Conservation (phyloP, 495 filamentous ascomycete species). For the Chaetomium fimeti region DNA sequence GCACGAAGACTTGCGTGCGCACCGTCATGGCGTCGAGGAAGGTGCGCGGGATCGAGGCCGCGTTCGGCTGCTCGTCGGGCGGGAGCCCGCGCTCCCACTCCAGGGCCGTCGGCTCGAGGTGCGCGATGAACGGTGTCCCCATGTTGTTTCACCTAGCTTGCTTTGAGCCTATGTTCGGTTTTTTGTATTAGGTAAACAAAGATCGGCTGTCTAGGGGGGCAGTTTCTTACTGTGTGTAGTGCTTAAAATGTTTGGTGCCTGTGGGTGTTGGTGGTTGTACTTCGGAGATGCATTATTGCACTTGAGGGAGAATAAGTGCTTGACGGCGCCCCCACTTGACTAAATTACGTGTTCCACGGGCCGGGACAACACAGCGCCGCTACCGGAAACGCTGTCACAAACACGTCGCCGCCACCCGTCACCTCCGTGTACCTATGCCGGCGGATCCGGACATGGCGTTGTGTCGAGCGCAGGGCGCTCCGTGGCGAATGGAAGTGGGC, state of each 20-base stretch:
- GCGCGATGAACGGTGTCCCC: constrained; percentile 48
- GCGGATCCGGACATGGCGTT: not conserved
- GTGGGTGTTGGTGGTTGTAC: not conserved
- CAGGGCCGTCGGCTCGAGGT: constrained; percentile 45
- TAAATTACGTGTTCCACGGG: not conserved
- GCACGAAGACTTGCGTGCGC: constrained; percentile 72
- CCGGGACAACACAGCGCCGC: not conserved
- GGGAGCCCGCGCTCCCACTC: constrained; percentile 21
- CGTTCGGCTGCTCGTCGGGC: constrained; percentile 8
- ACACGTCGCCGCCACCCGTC: not conserved
- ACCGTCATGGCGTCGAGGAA: constrained; percentile 79
- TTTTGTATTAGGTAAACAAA: not conserved
- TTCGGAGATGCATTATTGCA: not conserved
- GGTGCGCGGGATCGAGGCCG: constrained; percentile 50
- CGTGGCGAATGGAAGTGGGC: not conserved
- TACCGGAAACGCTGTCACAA: not conserved
- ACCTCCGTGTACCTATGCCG: constrained; percentile 5
- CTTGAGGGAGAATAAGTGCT: not conserved
- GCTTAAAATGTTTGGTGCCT: not conserved
- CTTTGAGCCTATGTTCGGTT: not conserved
- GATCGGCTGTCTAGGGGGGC: not conserved
- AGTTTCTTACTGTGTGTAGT: not conserved
- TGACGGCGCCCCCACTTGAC: not conserved
- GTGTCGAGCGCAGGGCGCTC: not conserved
- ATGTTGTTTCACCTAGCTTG: constrained; percentile 7